Conservation (phyloP, 306 rosid genomes). For the Vigna nakashimae region DNA sequence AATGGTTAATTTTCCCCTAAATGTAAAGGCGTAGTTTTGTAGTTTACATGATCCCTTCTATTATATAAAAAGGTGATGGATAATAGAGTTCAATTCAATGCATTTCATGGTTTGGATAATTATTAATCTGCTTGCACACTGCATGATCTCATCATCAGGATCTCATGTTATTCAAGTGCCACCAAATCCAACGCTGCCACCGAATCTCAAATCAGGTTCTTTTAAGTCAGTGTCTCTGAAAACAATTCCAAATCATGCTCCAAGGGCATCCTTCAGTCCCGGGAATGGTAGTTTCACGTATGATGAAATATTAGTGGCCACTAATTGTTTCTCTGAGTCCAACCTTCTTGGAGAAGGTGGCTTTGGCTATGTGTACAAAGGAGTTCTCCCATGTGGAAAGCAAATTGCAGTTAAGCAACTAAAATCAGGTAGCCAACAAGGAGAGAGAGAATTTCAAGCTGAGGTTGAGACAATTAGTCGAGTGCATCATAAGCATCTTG, state of each 20-base stretch:
- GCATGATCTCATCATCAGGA: slow-evolving; percentile 14
- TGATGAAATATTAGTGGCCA: slow-evolving; percentile 54
- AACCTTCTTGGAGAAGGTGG: slow-evolving; percentile 70
- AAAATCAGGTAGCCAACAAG: slow-evolving; percentile 58
- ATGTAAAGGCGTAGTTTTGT: not conserved
- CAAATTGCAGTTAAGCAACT: slow-evolving; percentile 64
- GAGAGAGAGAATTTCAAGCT: slow-evolving; percentile 61
- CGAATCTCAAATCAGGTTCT: slow-evolving; percentile 41
- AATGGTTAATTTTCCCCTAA: not conserved
- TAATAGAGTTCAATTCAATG: not conserved
- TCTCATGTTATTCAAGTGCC: slow-evolving; percentile 45
- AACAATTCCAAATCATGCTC: slow-evolving; percentile 37
- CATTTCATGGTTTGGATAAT: slow-evolving; percentile 18
- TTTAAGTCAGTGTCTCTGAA: slow-evolving; percentile 23
- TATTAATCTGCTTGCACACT: slow-evolving; percentile 7
- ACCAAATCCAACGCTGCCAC: slow-evolving; percentile 39
- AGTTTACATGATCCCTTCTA: not conserved
- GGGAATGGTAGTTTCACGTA: slow-evolving; percentile 50
- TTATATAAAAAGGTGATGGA: not conserved
- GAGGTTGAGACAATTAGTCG: slow-evolving; percentile 65
- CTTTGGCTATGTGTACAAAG: slow-evolving; percentile 62
- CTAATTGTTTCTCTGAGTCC: slow-evolving; percentile 54
- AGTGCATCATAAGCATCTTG: slow-evolving; percentile 69
- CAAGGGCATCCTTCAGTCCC: slow-evolving; percentile 28
- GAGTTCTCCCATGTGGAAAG: slow-evolving; percentile 58